phyloP scores from a whole-genome alignment of 495 filamentous ascomycete genomes.

The Penicillium cataractarum region DNA sequence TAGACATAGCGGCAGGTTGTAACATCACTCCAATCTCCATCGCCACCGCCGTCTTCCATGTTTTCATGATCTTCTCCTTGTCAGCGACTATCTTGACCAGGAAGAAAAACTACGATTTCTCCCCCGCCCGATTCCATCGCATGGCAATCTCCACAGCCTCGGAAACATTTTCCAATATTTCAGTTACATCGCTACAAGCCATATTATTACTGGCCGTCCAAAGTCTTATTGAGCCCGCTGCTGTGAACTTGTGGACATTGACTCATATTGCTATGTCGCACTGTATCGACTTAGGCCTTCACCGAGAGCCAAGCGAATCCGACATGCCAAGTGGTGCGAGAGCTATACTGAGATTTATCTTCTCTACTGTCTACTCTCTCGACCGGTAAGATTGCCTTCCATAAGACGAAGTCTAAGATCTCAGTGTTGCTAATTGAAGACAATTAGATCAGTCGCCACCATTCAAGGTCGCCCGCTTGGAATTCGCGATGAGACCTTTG shows the following conservation, averaged over 20 bases:
- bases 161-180: slow-evolving; percentile 29
- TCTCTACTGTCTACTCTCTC: slow-evolving; percentile 29
- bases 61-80: slow-evolving; percentile 30
- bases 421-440: slow-evolving; percentile 3
- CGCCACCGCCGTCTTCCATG: slow-evolving; percentile 24
- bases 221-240: slow-evolving; percentile 26
- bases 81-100: slow-evolving; percentile 28
- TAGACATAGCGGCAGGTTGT: slow-evolving; percentile 9
- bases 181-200: slow-evolving; percentile 22
- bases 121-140: slow-evolving; percentile 25
- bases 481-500: slow-evolving; percentile 32
- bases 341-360: slow-evolving; percentile 22
- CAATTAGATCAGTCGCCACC: slow-evolving; percentile 26
- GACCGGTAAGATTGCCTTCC: slow-evolving; percentile 20
- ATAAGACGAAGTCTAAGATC: no score
- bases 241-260: slow-evolving; percentile 31
- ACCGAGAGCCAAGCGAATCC: slow-evolving; percentile 24
- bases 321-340: slow-evolving; percentile 10
- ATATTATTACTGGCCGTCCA: slow-evolving; percentile 24
- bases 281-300: slow-evolving; percentile 30
- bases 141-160: slow-evolving; percentile 24
- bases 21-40: slow-evolving; percentile 23
- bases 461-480: slow-evolving; percentile 36
- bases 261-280: slow-evolving; percentile 31
- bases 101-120: slow-evolving; percentile 30